Base-by-base conservation (phyloP, 768 basidiomycete species). In the Lactifluus volemus region DNA sequence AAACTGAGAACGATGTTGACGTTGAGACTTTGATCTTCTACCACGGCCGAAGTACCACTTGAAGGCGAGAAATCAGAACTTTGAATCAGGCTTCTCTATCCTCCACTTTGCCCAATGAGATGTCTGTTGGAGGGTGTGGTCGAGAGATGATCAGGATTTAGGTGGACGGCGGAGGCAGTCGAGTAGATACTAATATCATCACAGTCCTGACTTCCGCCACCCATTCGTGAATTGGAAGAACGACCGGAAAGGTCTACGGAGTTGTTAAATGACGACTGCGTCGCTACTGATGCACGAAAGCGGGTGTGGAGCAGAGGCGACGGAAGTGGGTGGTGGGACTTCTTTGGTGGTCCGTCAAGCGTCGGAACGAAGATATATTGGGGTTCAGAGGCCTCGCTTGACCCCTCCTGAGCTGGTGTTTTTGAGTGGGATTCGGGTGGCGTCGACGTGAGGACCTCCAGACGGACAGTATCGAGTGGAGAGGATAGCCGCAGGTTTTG, bases 381-480 rank as follows among this genome's bases (percentile, higher is more conserved):
- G 15, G 45, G 11, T 8, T 56, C 29, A 10, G 39, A 17, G 8
- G 42, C 19, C 7, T 41, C 17, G 12, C 10, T 11, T 38, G 38
- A 45, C 60, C 6, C 45, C 47, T 59, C 38, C 45, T 61, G 65
- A 30, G 14, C 53, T 21, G 30, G 29, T 12, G 58, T 15, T 15
- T 41, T 36, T 45, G 44, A 60, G 62, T 51, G 53, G 59, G 59
- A 47, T 68, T 69, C 39, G 45, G 50, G 51, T 69, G 68, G 51
- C 69, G 68, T 65, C 74, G 77, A 68, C 71, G 77, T 65, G 74
- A 74, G 29, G 85, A 85, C 8, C 83, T 77, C 57, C 74, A 57
- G 80, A 81, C 51, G 88, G 78, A 3, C n/a, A n/a, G 78, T 74
- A 44, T 83, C 79, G 44, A 87, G 75, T 7, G 86, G 86, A 1